Evolutionary conservation across 805 yeast species (phyloP).

Genomic region (Pichia paraexigua): DNA sequence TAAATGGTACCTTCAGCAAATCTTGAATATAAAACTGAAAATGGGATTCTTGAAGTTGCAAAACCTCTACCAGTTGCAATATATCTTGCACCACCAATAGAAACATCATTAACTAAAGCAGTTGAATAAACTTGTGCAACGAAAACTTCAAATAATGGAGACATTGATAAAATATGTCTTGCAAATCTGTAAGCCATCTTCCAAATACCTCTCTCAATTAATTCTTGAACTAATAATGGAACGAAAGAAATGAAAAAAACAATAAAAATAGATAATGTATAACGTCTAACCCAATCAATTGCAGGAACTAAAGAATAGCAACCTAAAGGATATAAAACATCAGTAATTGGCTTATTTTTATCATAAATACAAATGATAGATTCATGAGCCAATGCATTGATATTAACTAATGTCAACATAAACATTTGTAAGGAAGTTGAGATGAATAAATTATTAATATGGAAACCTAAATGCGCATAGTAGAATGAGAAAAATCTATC

Average conservation of each 20-base stretch:
- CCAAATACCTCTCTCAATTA: conserved; percentile 76
- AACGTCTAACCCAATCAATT: conserved; percentile 76
- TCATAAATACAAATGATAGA: conserved; percentile 61
- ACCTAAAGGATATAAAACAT: conserved; percentile 56
- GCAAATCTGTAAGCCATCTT: conserved; percentile 62
- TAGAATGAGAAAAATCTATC: conserved; percentile 77
- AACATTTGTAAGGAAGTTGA: conserved; percentile 68
- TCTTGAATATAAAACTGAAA: conserved; percentile 64
- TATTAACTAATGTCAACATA: conserved; percentile 59
- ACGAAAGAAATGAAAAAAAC: conserved; percentile 75
- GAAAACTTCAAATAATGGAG: conserved; percentile 79
- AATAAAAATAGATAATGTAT: conserved; percentile 71
- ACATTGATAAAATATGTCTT: conserved; percentile 61
- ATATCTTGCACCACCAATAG: conserved; percentile 82
- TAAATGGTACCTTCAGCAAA: conserved; percentile 78
- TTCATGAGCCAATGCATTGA: conserved; percentile 68
- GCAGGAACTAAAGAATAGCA: conserved; percentile 71
- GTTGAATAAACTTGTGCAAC: conserved; percentile 74
- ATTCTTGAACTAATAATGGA: conserved; percentile 72
- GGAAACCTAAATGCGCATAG: conserved; percentile 86
- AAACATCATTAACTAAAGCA: conserved; percentile 60
- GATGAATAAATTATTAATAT: conserved; percentile 71
- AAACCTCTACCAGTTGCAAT: conserved; percentile 84
- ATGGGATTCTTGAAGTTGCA: conserved; percentile 73
- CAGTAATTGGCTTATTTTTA: conserved; percentile 59